Evolutionary conservation across 129 eudicot species (phyloP).

Genomic region (Flaveria linearis): DNA sequence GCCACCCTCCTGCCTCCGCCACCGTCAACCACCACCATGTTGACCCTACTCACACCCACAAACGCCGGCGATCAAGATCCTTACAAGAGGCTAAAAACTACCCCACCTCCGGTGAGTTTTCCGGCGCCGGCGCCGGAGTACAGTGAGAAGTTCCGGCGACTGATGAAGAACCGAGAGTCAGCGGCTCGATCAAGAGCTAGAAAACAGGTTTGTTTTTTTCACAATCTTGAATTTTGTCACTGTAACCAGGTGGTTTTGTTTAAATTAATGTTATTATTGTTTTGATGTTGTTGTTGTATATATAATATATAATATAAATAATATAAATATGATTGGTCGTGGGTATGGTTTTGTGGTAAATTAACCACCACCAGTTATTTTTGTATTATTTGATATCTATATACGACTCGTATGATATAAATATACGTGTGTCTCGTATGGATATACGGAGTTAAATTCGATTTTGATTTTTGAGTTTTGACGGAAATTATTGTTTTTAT

Average conservation of each 20-base stretch:
- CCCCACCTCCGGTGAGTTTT: background rate
- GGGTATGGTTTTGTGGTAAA: no score
- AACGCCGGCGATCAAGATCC: conserved; percentile 19
- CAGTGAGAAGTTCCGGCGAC: conserved; percentile 40
- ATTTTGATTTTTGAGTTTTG: no score
- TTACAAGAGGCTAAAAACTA: conserved; percentile 11
- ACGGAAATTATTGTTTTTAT: no score
- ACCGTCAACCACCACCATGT: conserved; percentile 26
- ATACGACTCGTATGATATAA: no score
- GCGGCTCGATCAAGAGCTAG: conserved; percentile 66
- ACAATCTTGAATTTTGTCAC: background rate
- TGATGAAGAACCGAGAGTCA: conserved; percentile 60
- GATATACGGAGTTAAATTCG: no score
- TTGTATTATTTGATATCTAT: no score
- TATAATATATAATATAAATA: no score
- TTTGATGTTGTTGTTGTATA: no score
- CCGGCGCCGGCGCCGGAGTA: conserved; percentile 21
- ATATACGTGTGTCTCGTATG: no score
- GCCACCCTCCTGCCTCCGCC: conserved; percentile 20
- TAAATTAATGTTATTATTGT: no score
- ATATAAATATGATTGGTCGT: no score
- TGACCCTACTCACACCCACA: conserved; percentile 35
- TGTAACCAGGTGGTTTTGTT: background rate
- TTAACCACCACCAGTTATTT: no score
- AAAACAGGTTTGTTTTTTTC: conserved; percentile 36